A percentile compares a stretch with the other conserved stretches of the same genome.
Evolutionary conservation across 2,329 filamentous ascomycete species (phyloP).

Genomic region (Pseudonectria buxi): DNA sequence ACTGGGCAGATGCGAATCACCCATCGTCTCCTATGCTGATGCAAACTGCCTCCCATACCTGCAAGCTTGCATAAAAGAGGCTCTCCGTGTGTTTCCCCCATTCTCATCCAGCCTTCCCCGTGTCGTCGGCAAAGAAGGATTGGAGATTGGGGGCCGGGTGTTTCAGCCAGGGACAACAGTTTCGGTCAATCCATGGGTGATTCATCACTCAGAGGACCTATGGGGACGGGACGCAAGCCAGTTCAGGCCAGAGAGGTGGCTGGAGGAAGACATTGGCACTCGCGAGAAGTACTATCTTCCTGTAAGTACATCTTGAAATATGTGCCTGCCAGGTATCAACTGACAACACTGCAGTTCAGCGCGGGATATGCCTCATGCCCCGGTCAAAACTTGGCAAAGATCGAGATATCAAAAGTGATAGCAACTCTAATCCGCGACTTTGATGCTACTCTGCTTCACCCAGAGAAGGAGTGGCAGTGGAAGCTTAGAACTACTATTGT

Average conservation of each 20-base stretch:
- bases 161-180: conserved; percentile 25
- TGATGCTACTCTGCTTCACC: conserved; percentile 4
- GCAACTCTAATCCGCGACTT: conserved; percentile 10
- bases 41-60: conserved; percentile 27
- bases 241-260: conserved; percentile 13
- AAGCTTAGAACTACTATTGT: conserved; percentile 7
- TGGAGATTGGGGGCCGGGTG: conserved; percentile 19
- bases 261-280: neutral
- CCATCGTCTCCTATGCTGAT: conserved; percentile 11
- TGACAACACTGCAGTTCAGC: too few species aligned
- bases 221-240: conserved; percentile 31
- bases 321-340: too few species aligned
- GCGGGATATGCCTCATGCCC: conserved; percentile 11
- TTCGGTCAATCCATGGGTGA: conserved; percentile 14
- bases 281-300: conserved; percentile 8
- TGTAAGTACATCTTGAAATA: conserved; percentile 1
- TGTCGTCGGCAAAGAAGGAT: conserved; percentile 24
- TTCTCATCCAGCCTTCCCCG: conserved; percentile 16
- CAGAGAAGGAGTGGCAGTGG: conserved; percentile 8
- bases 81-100: conserved; percentile 31
- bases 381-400: conserved; percentile 11
- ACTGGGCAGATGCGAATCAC: conserved; percentile 1
- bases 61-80: conserved; percentile 33
- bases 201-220: conserved; percentile 25
- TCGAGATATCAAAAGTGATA: conserved; percentile 9